Evolutionary conservation across 805 yeast species (phyloP), one percentile per base, ranked within the genome.

Genomic region (Teunomyces barrocoloradensis): DNA sequence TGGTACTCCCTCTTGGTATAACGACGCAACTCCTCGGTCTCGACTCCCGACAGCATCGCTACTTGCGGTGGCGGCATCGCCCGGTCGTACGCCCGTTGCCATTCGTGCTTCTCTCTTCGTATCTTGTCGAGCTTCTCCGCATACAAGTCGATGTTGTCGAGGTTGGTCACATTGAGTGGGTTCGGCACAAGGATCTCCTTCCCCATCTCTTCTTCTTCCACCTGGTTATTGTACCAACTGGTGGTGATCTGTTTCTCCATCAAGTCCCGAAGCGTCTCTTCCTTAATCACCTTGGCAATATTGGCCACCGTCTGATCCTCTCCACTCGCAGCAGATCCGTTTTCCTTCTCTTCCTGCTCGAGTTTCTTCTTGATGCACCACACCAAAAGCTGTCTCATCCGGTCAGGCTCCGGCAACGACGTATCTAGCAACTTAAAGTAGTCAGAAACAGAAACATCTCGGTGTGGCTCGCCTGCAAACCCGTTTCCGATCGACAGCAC

Each of bases 401-500:
- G 74, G 54, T 83, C 85, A 2, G 91, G 89, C 43, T 82, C 91
- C 0, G 92, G 87, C 34, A 84, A 55, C 30, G 77, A 75, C 4
- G 70, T 61, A 52, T 85, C 87, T 28, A 87, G 62, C 56, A 82
- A 82, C 57, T 84, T 85, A 60, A 77, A 81, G 56, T 81, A 81
- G 45, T 81, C 82, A 7, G 65, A 55, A 0, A 73, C 68, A 0
- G 80, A 74, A 1, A 87, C 79, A 40, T 80, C 82, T 0, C 74
- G 70, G 59, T 86, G 91, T 1, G 91, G 91, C 27, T 75, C 77
- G 0, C 84, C 87, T 2, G 71, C 73, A 54, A 80, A 81, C 2
- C 91, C 92, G 57, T 84, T 85, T 1, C 91, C 90, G 5, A 86
- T 78, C 0, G 90, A 83, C 58, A 87, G 85, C 2, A 83, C 79